Evolutionary conservation across 257 asterid genomes (phyloP).

Genomic region (Perilla frutescens): DNA sequence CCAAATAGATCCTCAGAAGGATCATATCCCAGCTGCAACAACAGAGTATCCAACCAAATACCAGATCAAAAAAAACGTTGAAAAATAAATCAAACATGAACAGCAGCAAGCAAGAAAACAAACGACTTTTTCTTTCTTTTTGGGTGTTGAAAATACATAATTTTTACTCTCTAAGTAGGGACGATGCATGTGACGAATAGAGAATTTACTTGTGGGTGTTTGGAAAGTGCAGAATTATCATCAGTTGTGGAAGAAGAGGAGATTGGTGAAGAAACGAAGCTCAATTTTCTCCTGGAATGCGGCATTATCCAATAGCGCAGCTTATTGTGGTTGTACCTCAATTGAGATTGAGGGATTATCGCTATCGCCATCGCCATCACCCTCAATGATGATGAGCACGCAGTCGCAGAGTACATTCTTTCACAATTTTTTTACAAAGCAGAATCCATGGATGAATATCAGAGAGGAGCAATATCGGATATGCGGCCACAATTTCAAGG

Average conservation of each 20-base stretch:
- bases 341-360: conserved; percentile 49
- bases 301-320: conserved; percentile 54
- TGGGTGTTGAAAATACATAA: neutral
- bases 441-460: conserved; percentile 40
- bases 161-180: neutral
- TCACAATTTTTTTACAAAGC: neutral
- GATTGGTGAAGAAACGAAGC: conserved; percentile 45
- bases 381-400: conserved; percentile 57
- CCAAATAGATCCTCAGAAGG: conserved; percentile 90
- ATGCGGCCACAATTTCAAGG: conserved; percentile 33
- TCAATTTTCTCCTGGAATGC: conserved; percentile 47
- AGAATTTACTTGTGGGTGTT: conserved; percentile 51
- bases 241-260: conserved; percentile 56
- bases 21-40: conserved; percentile 71
- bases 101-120: conserved; percentile 18
- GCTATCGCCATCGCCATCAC: conserved; percentile 16
- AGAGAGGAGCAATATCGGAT: conserved; percentile 22
- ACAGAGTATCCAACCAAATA: conserved; percentile 7
- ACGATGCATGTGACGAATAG: neutral
- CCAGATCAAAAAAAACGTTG: neutral
- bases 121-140: neutral
- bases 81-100: neutral
- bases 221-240: conserved; percentile 52
- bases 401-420: conserved; percentile 50
- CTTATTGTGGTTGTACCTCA: conserved; percentile 49